Base-by-base conservation (phyloP, 2,329 filamentous ascomycete genomes). In the Arthrobotrys sphaeroides region DNA sequence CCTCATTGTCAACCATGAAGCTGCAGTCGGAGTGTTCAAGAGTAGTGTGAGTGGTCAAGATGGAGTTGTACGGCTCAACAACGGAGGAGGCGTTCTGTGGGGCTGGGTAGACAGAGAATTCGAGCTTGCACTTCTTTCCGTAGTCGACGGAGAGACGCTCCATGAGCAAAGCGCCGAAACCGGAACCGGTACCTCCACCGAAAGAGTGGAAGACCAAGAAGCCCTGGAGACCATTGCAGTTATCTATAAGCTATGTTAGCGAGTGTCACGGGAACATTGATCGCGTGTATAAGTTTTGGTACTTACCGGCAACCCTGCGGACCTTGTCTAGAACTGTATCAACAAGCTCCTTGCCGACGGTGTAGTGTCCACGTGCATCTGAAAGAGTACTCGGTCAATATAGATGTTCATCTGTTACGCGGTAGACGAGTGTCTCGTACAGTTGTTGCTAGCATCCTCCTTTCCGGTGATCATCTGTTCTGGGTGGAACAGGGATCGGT, bases 171-270 rank as follows among this genome's bases (percentile, higher is more conserved):
- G 95, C 95, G 86, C 95, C 95, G 85, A 99, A 99, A 83, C 95
- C 95, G 81, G 95, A 99, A 82, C 95, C 95, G 81, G 95, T 99
- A 87, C 95, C 95, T 85, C 95, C 95, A 86, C 95, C 95, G 84
- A 99, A 98, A 75, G 94, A 98, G 90, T 99, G 95, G 91, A 98
- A 98, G 83, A 99, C 94, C 80, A 98, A 89, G 91, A 99, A 99
- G 82, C 95, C 95, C 85, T 99, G 95, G 73, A 99, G 93, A 86
- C 94, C 94, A 81, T 92, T 91, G 85, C 95, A 99, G 89, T 95
- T 96, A 85, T 99, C 94, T 79, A 31, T 65, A 67, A 24, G 22
- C 45, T 26, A 26, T 12, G 18, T 74, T 45, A 62, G 61, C 16
- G 10, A 3, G 18, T 31, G 18, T 24, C 10, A 24, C 13, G 9